phyloP scores from a whole-genome alignment of 2,329 filamentous ascomycete species.

The Elsinoe arachidis region DNA sequence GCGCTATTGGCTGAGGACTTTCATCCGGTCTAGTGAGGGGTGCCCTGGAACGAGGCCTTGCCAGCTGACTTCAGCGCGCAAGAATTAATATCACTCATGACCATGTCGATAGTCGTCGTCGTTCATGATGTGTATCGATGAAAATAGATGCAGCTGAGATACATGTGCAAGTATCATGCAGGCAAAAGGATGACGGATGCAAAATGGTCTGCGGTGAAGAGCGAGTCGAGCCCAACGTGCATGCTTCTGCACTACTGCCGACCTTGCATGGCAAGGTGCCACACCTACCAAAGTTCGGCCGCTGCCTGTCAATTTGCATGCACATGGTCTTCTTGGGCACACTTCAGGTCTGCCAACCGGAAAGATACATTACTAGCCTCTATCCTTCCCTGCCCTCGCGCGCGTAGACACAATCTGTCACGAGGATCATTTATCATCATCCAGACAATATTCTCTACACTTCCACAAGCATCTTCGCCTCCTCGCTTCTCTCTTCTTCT shows the following conservation, averaged over 20 bases:
- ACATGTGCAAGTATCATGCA: neutral
- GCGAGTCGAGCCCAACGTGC: neutral
- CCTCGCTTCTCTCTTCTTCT: neutral
- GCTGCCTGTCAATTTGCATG: neutral
- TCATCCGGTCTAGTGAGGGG: neutral
- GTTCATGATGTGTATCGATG: neutral
- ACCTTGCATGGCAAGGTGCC: neutral
- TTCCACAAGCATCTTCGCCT: neutral
- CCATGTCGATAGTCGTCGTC: neutral
- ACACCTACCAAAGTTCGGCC: neutral
- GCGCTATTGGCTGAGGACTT: conserved; percentile 1
- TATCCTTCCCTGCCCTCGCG: neutral
- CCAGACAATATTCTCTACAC: neutral
- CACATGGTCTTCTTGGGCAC: neutral
- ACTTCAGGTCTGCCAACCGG: neutral
- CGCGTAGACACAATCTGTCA: conserved; percentile 5
- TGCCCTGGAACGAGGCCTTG: neutral
- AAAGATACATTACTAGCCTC: neutral
- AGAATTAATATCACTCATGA: too few relatives aligned
- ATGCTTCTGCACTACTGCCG: neutral
- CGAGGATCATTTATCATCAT: conserved; percentile 1
- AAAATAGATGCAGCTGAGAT: conserved; percentile 5
- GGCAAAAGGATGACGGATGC: conserved; percentile 2
- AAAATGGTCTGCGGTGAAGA: neutral
- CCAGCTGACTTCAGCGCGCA: too few relatives aligned